Conservation (phyloP, 78 protist species). For the Fonticula alba region DNA sequence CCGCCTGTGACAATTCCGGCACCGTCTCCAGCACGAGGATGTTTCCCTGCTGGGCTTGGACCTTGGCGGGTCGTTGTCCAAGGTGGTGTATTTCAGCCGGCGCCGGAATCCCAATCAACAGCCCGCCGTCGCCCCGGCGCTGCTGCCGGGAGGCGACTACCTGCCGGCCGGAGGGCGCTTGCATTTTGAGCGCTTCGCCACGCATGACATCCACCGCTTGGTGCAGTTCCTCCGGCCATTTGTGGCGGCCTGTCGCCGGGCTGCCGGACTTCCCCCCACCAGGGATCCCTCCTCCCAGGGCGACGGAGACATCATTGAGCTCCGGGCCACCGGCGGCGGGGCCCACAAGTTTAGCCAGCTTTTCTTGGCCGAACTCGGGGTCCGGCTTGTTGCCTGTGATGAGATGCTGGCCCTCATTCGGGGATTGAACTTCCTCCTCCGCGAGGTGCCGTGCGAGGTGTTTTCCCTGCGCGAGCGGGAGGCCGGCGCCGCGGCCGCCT, state of each 20-base stretch:
- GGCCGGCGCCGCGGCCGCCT: not conserved
- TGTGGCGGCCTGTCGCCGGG: not conserved
- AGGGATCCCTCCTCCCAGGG: not conserved
- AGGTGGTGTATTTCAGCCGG: too few species aligned
- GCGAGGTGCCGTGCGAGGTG: constrained; percentile 12
- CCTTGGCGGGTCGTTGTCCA: too few species aligned
- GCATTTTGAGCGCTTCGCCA: not conserved
- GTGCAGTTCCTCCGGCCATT: not conserved
- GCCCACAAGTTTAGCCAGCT: constrained; percentile 53
- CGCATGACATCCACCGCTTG: not conserved
- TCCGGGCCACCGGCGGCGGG: constrained; percentile 47
- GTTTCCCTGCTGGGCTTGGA: too few species aligned
- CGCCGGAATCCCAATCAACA: too few species aligned
- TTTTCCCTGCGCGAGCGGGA: not conserved
- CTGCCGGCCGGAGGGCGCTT: not conserved
- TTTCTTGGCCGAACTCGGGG: constrained; percentile 17
- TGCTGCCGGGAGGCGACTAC: too few species aligned
- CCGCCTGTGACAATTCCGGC: too few species aligned
- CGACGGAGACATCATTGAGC: not conserved
- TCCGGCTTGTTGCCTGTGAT: constrained; percentile 26
- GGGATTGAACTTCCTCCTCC: constrained; percentile 58
- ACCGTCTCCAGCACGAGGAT: too few species aligned
- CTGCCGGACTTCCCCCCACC: not conserved
- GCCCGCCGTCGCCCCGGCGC: too few species aligned
- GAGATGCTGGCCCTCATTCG: constrained; percentile 55